phyloP scores from a whole-genome alignment of 345 rosid genomes.

The Salix brachista region DNA sequence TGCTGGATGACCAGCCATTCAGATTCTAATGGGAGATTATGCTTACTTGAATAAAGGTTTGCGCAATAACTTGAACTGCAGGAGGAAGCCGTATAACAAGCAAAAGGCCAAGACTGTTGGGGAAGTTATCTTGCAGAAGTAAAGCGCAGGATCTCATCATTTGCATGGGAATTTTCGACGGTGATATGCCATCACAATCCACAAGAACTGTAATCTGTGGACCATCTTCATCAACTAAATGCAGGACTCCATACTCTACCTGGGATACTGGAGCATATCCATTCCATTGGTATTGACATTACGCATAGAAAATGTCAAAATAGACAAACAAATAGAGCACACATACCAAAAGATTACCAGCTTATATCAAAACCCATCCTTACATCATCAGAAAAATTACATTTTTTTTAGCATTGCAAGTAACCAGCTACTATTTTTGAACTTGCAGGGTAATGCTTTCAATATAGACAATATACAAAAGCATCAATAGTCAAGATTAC shows the following conservation, averaged over 20 bases:
- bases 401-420: neutral
- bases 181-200: conserved; percentile 87
- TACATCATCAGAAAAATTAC: neutral
- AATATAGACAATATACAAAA: neutral
- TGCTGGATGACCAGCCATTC: neutral
- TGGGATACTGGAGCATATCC: conserved; percentile 69
- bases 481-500: neutral
- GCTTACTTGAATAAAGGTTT: conserved; percentile 81
- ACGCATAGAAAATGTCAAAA: neutral
- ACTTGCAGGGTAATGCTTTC: neutral
- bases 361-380: neutral
- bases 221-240: conserved; percentile 50
- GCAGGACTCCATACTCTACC: conserved; percentile 74
- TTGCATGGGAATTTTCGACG: conserved; percentile 87
- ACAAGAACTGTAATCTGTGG: conserved; percentile 73
- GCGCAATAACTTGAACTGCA: conserved; percentile 75
- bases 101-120: conserved; percentile 75
- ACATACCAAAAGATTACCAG: neutral
- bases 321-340: neutral
- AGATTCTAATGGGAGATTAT: neutral
- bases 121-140: conserved; percentile 86
- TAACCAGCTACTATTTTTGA: neutral
- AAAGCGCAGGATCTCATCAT: conserved; percentile 79
- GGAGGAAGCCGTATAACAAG: conserved; percentile 87
- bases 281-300: neutral